A percentile compares a stretch with the other conserved stretches of the same genome.
Evolutionary conservation across 192 early-diverging fungal genomes (phyloP).

Genomic region (Spinellus fusiger): DNA sequence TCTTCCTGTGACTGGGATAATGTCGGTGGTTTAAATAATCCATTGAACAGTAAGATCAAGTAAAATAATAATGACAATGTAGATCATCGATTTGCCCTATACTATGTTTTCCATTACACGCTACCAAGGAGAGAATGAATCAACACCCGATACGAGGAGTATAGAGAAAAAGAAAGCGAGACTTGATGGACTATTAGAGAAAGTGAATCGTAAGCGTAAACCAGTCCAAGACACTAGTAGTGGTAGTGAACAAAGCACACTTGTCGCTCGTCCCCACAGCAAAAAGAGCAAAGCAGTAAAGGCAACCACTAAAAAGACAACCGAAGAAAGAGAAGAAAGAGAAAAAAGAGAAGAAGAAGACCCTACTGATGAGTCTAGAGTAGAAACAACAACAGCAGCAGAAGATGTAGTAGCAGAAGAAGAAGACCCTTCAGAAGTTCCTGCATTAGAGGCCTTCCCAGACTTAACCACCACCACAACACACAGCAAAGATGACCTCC

Average conservation of each 20-base stretch:
- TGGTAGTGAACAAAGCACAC: slow-evolving; percentile 24
- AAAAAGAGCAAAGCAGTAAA: slow-evolving; percentile 13
- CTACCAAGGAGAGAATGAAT: slow-evolving; percentile 20
- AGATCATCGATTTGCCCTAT: not conserved
- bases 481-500: slow-evolving; percentile 33
- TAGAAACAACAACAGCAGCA: not conserved
- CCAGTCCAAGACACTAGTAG: not conserved
- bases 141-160: slow-evolving; percentile 8
- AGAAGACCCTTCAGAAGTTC: slow-evolving; percentile 8
- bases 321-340: not conserved
- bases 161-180: slow-evolving; percentile 27
- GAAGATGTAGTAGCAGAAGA: slow-evolving; percentile 1
- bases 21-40: too few species aligned
- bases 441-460: slow-evolving; percentile 36
- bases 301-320: slow-evolving; percentile 4
- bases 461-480: slow-evolving; percentile 29
- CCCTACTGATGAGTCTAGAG: not conserved
- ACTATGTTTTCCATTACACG: slow-evolving; percentile 31
- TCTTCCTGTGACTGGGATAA: too few species aligned
- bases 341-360: slow-evolving; percentile 5
- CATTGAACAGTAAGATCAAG: too few species aligned
- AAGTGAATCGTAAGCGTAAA: slow-evolving; percentile 36
- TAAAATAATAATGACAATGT: not conserved
- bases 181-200: slow-evolving; percentile 36
- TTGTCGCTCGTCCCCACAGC: slow-evolving; percentile 5